Base-by-base conservation (phyloP, 164 flowering plant species). In the Vitis cinerea region DNA sequence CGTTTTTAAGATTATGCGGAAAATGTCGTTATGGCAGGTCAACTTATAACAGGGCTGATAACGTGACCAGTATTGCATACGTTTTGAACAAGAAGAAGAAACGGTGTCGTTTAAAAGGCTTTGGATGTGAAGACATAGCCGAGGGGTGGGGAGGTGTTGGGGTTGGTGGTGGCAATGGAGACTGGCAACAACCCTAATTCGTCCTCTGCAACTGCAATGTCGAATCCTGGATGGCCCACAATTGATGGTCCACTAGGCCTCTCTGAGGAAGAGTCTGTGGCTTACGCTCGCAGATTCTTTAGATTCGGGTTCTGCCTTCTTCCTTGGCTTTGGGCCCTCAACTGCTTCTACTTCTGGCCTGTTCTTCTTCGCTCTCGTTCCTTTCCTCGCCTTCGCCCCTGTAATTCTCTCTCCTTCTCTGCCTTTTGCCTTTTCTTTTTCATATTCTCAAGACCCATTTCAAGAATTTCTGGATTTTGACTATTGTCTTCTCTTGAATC, bases 261-360 rank as follows among this genome's bases (percentile, higher is more conserved):
- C 2, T 72, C 90, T 49, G 91, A 88, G 71, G 90, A 88, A 51
- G 97, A 90, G 0, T 88, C 98, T 1, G 13, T 87, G 8, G 59
- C 29, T 51, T 84, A 90, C 59, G 97, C 94, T 29, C 85, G 94
- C 0, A 78, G 79, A 4, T 94, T 89, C 83, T 94, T 87, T 89
- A 85, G 74, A 62, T 88, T 83, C 55, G 98, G 98, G 0, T 94
- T 87, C 74, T 77, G 85, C 0, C 76, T 92, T 14, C 86, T 92
- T 47, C 98, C 98, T 0, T 84, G 81, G 78, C 91, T 94, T 63
- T 94, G 97, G 98, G 97, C 89, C 9, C 77, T 94, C 73, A 94
- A 90, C 76, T 94, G 95, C 84, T 94, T 85, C 89, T 94, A 89
- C 78, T 92, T 94, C 86, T 90, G 97, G 97, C 97, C 97, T 12